Evolutionary conservation across 2,329 filamentous ascomycete genomes (phyloP).

Genomic region (Trichoderma sp.): DNA sequence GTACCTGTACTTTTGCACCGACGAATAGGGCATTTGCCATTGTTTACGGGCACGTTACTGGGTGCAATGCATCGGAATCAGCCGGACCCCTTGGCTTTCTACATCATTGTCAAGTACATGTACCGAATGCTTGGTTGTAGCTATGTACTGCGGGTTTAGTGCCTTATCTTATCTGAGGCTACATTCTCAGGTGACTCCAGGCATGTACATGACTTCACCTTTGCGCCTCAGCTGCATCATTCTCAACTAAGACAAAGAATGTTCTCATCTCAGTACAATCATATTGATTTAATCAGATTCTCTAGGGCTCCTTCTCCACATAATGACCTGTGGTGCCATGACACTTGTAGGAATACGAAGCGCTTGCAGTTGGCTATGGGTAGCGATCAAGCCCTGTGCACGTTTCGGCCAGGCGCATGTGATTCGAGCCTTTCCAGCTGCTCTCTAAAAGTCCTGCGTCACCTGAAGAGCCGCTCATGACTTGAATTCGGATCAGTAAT

Average conservation of each 20-base stretch:
- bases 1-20: not conserved
- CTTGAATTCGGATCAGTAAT: not conserved
- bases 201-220: not conserved
- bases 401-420: conserved; percentile 16
- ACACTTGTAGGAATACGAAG: not conserved
- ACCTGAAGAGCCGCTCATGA: conserved; percentile 7
- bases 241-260: not conserved
- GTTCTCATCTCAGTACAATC: not conserved
- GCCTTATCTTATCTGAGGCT: not conserved
- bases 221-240: not conserved
- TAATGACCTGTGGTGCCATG: not conserved
- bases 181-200: not conserved
- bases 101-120: not conserved
- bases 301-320: not conserved
- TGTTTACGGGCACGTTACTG: not conserved
- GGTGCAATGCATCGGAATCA: not conserved
- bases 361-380: not conserved
- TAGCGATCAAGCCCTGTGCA: not conserved
- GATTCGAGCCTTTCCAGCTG: conserved; percentile 7
- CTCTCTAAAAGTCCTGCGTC: not conserved
- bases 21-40: not conserved
- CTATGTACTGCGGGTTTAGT: not conserved
- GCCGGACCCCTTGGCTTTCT: not conserved
- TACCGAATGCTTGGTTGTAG: not conserved
- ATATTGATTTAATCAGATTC: not conserved